Evolutionary conservation across 768 basidiomycete genomes (phyloP), one percentile per base, ranked within the genome.

Genomic region (Grammothele lineata): DNA sequence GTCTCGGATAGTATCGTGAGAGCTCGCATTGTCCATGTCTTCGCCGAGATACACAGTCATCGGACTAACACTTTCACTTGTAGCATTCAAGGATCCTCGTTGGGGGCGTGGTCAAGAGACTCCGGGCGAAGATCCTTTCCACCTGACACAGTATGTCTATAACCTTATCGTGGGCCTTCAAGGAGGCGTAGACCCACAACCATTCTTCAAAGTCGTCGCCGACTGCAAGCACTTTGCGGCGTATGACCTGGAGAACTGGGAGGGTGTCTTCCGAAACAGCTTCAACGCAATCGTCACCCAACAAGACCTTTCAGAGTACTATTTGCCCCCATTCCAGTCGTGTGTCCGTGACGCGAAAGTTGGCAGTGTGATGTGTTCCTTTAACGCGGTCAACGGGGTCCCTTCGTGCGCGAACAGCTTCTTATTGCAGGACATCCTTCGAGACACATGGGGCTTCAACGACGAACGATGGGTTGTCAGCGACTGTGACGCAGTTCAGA

Each of bases 61-160:
- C 8, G 14, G 27, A 30, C 27, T 7, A 30, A 30, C 27, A 7
- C 7, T 30, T 30, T 23, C 12, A 2, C 14, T 18, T 11, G 23
- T 17, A 51, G 50, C 79, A 0, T 81, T 81, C 70, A 78, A 73
- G 47, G 80, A 82, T 51, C 79, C 80, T 34, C 77, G 78, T 10
- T 81, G 80, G 79, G 79, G 79, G 4, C 67, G 78, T 36, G 78
- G 78, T 0, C 78, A 80, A 53, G 80, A 81, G 61, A 81, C 79
- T 0, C 79, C 77, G 5, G 79, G 79, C 41, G 79, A 82, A 61
- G 80, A 82, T 40, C 72, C 78, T 0, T 77, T 70, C 63, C 76
- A 73, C 48, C 64, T 74, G 26, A 58, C 74, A 0, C 71, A 72
- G 64, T 82, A 80, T 49, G 77, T 78, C 21, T 71, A 70, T 56